Conservation (phyloP, 2,329 filamentous ascomycete genomes). For the Torrubiella hemipterigena region DNA sequence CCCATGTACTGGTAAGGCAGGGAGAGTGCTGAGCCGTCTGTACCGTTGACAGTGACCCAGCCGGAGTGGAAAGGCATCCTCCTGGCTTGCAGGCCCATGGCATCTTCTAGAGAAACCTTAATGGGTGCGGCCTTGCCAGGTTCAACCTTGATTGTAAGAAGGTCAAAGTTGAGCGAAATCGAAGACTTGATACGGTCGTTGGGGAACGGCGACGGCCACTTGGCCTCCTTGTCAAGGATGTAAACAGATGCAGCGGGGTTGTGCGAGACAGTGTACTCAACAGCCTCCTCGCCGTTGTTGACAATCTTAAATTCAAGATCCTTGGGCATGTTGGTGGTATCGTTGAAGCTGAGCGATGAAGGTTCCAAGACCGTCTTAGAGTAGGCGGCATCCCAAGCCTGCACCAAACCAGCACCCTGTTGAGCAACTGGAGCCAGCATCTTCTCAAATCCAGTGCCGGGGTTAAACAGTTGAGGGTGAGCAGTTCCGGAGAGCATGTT, state of each 20-base stretch:
- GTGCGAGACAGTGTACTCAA: too few relatives aligned
- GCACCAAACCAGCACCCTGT: constrained; percentile 28
- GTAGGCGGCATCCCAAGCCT: constrained; percentile 27
- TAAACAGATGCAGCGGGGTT: too few relatives aligned
- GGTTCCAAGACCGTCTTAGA: constrained; percentile 22
- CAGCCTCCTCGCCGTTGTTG: not conserved
- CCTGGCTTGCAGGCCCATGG: constrained; percentile 16
- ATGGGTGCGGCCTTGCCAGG: constrained; percentile 30
- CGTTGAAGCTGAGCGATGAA: constrained; percentile 28
- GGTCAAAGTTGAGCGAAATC: constrained; percentile 30
- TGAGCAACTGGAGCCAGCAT: too few relatives aligned
- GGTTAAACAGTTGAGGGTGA: constrained; percentile 10
- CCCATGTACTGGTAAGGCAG: constrained; percentile 29
- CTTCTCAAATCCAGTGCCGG: too few relatives aligned
- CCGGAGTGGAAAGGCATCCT: constrained; percentile 29
- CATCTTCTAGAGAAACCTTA: constrained; percentile 31
- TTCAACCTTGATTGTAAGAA: constrained; percentile 28
- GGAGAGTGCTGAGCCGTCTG: constrained; percentile 21
- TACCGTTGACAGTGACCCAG: constrained; percentile 26
- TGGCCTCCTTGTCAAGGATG: too few relatives aligned
- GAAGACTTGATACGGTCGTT: constrained; percentile 27
- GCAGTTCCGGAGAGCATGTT: constrained; percentile 17
- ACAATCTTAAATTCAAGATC: not conserved
- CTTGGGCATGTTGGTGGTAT: constrained; percentile 24
- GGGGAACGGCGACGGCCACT: constrained; percentile 29